These are phyloP conservation scores for Zygotorulaspora danielsina DNA, from an alignment of 805 yeast species.

Conservation along the genomic window DNA sequence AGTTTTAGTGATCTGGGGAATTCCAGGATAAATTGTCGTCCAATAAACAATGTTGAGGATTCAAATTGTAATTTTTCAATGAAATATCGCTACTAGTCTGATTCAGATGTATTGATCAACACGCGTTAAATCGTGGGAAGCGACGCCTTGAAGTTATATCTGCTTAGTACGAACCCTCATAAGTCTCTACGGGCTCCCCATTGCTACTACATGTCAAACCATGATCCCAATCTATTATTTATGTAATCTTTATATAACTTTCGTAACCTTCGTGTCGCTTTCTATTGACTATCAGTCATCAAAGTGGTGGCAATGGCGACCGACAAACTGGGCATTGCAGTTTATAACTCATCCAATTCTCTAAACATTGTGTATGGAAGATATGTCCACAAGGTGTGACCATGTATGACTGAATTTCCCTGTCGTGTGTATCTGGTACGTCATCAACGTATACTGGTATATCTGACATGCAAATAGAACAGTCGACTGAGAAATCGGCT, in stretches of 20 bases:
- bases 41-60: conserved; percentile 3
- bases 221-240: neutral
- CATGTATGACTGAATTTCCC: conserved; percentile 54
- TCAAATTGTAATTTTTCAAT: neutral
- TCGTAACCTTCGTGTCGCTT: neutral
- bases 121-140: conserved; percentile 16
- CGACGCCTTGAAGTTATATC: conserved; percentile 6
- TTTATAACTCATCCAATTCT: conserved; percentile 89
- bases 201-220: too few relatives aligned
- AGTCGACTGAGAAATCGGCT: conserved; percentile 55
- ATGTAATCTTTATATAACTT: neutral
- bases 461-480: conserved; percentile 86
- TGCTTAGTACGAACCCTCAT: too few relatives aligned
- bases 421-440: conserved; percentile 35
- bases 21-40: neutral
- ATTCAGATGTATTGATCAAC: conserved; percentile 11
- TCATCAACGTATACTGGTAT: conserved; percentile 39
- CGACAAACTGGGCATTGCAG: conserved; percentile 94
- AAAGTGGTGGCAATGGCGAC: conserved; percentile 76
- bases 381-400: conserved; percentile 89
- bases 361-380: conserved; percentile 85
- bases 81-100: conserved; percentile 9
- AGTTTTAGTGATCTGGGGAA: neutral
- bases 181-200: too few relatives aligned
- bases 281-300: conserved; percentile 12